Conservation (phyloP, 768 basidiomycete genomes). For the Boletus insuetus region DNA sequence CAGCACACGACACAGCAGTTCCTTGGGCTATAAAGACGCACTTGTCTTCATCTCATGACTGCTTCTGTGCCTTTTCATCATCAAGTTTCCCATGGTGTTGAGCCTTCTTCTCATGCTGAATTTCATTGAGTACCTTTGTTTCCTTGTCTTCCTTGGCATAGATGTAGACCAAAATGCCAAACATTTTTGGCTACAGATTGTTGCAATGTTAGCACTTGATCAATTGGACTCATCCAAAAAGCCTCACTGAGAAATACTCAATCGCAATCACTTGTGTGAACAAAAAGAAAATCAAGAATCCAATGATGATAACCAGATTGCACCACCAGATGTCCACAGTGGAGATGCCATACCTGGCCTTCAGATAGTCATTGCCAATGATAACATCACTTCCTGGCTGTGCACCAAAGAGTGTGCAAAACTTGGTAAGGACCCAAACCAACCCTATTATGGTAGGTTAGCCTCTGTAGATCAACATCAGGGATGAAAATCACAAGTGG, state of each 20-base stretch:
- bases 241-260: slow-evolving; percentile 54
- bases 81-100: slow-evolving; percentile 34
- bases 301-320: slow-evolving; percentile 69
- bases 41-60: slow-evolving; percentile 15
- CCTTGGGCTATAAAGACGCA: slow-evolving; percentile 2
- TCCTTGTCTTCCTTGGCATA: slow-evolving; percentile 57
- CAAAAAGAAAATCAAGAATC: slow-evolving; percentile 69
- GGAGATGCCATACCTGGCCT: slow-evolving; percentile 46
- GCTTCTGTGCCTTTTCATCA: slow-evolving; percentile 22
- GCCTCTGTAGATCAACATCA: not conserved
- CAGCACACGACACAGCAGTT: not conserved
- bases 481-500: slow-evolving; percentile 44
- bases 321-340: slow-evolving; percentile 58
- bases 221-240: slow-evolving; percentile 6
- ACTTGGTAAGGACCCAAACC: slow-evolving; percentile 65
- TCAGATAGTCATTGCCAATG: slow-evolving; percentile 59
- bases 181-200: slow-evolving; percentile 28
- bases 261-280: slow-evolving; percentile 63
- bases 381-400: slow-evolving; percentile 52
- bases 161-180: slow-evolving; percentile 46
- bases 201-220: not conserved
- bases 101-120: slow-evolving; percentile 52
- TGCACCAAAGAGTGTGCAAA: slow-evolving; percentile 74
- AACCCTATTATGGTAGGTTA: slow-evolving; percentile 36
- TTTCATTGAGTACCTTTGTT: too few relatives aligned